These are phyloP conservation scores for Pinus taeda DNA, from an alignment of 75 land plant genomes.

Conservation along the genomic window DNA sequence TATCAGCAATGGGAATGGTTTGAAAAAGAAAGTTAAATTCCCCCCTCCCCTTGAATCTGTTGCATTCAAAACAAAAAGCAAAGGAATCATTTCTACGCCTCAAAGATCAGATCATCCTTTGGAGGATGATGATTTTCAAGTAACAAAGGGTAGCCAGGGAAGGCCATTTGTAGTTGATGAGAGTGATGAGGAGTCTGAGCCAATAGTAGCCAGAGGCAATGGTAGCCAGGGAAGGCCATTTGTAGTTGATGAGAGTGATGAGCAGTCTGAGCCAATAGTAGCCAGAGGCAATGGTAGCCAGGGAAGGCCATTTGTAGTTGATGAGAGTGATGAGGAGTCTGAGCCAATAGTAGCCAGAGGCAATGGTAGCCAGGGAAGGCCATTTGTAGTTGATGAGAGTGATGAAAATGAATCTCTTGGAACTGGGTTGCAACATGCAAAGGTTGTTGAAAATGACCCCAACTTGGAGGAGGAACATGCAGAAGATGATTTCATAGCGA, in stretches of 20 bases:
- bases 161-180: conserved; percentile 39
- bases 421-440: conserved; percentile 7
- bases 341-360: conserved; percentile 16
- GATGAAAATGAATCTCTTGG: conserved; percentile 9
- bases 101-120: conserved; percentile 14
- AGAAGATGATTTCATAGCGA: conserved; percentile 67
- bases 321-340: conserved; percentile 42
- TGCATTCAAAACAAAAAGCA: conserved; percentile 29
- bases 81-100: conserved; percentile 1
- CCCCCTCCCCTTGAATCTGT: conserved; percentile 65
- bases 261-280: conserved; percentile 31
- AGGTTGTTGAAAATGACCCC: conserved; percentile 5
- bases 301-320: conserved; percentile 42
- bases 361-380: conserved; percentile 30
- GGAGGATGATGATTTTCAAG: conserved; percentile 15
- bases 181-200: conserved; percentile 47
- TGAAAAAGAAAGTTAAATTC: conserved; percentile 15
- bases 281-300: no score
- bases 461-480: conserved; percentile 20
- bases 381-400: conserved; percentile 30
- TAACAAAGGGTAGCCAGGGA: conserved; percentile 22
- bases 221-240: conserved; percentile 36
- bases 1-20: conserved; percentile 5
- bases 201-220: no score
- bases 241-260: conserved; percentile 39